phyloP scores from a whole-genome alignment of 768 basidiomycete genomes.

The Trametes elegans region DNA sequence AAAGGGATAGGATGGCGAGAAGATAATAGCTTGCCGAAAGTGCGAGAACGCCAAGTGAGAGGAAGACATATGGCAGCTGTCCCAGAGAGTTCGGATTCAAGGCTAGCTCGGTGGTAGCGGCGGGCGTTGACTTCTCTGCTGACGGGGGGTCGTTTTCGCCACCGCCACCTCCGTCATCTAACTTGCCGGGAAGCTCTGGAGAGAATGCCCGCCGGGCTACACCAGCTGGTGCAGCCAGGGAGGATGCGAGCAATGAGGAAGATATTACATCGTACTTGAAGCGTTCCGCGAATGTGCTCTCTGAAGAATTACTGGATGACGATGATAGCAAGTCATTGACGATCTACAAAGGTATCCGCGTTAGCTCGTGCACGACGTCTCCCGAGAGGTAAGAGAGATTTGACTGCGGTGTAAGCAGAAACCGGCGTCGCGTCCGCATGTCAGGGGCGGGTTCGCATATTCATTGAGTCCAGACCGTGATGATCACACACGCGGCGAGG shows the following conservation, averaged over 20 bases:
- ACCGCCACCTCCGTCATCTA: constrained; percentile 11
- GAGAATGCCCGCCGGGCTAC: constrained; percentile 20
- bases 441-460: background rate
- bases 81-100: background rate
- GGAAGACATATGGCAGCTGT: constrained; percentile 17
- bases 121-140: no score
- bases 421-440: background rate
- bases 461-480: background rate
- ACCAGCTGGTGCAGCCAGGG: constrained; percentile 40
- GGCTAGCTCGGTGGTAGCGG: no score
- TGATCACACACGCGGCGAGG: background rate
- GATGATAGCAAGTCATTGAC: constrained; percentile 9
- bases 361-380: background rate
- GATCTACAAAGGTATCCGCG: constrained; percentile 1
- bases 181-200: constrained; percentile 24
- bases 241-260: constrained; percentile 66
- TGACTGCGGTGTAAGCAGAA: no score
- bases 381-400: no score
- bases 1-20: constrained; percentile 21
- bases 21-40: constrained; percentile 24
- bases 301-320: constrained; percentile 6
- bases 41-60: constrained; percentile 24
- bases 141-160: constrained; percentile 5
- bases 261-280: constrained; percentile 87
- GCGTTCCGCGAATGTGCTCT: constrained; percentile 62